These are phyloP conservation scores for Anaeromyces robustus DNA, from an alignment of 192 early-diverging fungal genomes.

Conservation along the genomic window DNA sequence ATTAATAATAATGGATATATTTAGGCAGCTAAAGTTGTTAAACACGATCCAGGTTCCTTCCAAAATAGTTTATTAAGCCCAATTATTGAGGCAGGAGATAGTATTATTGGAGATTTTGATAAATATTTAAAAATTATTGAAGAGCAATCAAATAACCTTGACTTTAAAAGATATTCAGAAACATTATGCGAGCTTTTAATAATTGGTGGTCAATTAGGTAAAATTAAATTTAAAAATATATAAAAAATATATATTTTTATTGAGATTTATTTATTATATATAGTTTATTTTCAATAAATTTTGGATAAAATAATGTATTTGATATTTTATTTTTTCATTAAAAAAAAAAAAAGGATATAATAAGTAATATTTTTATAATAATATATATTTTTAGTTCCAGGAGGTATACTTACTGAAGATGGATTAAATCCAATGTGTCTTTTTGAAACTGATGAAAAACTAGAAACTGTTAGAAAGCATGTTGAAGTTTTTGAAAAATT, in stretches of 20 bases:
- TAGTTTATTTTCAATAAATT: too few relatives aligned
- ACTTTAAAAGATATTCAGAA: conserved; percentile 91
- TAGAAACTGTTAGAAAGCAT: conserved; percentile 50
- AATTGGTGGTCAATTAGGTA: conserved; percentile 44
- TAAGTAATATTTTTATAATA: conserved; percentile 16
- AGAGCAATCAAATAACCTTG: conserved; percentile 46
- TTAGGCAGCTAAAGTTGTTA: background rate
- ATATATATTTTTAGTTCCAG: conserved; percentile 36
- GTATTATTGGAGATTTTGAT: background rate
- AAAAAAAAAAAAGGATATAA: background rate
- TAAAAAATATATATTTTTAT: conserved; percentile 59
- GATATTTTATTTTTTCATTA: background rate
- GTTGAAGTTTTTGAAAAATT: conserved; percentile 58
- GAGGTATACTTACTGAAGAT: conserved; percentile 61
- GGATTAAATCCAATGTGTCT: conserved; percentile 71
- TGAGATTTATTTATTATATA: conserved; percentile 1
- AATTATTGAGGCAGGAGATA: background rate
- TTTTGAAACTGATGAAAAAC: conserved; percentile 50
- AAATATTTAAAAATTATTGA: background rate
- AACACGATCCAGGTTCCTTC: background rate
- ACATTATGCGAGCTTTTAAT: conserved; percentile 86
- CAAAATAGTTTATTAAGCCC: background rate
- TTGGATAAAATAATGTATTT: conserved; percentile 2
- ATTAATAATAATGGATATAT: too few relatives aligned
- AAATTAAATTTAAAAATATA: too few relatives aligned